Evolutionary conservation across 2,329 filamentous ascomycete genomes (phyloP).

Genomic region (Talaromyces albobiverticillius): DNA sequence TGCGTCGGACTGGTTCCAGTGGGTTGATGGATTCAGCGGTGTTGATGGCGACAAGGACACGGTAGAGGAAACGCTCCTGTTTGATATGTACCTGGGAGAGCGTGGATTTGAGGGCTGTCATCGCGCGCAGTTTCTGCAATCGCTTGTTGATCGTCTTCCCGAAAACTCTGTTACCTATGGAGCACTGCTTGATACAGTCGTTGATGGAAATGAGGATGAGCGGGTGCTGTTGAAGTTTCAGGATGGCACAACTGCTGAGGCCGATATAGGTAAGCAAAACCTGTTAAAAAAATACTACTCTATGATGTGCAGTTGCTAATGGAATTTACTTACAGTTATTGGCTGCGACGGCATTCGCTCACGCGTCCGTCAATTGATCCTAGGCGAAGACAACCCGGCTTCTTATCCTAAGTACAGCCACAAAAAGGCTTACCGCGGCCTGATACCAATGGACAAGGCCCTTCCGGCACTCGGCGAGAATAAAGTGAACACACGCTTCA

Average conservation of each 20-base stretch:
- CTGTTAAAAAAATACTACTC: constrained; percentile 32
- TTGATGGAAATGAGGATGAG: constrained; percentile 17
- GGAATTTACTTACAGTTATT: constrained; percentile 22
- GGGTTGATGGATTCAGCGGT: constrained; percentile 21
- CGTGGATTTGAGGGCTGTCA: constrained; percentile 32
- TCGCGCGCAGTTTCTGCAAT: constrained; percentile 33
- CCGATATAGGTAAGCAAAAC: constrained; percentile 28
- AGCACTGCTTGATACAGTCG: constrained; percentile 25
- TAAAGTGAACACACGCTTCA: constrained; percentile 49
- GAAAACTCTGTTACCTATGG: constrained; percentile 28
- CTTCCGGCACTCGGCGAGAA: constrained; percentile 48
- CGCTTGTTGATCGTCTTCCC: constrained; percentile 29
- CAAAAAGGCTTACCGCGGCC: constrained; percentile 32
- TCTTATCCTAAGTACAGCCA: constrained; percentile 29
- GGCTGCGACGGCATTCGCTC: constrained; percentile 39
- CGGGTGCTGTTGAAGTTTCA: constrained; percentile 26
- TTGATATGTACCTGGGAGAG: constrained; percentile 29
- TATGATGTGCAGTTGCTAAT: neutral
- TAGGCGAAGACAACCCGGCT: constrained; percentile 20
- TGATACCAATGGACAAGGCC: constrained; percentile 54
- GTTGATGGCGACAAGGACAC: constrained; percentile 19
- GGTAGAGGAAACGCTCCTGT: constrained; percentile 19
- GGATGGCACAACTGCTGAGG: constrained; percentile 27
- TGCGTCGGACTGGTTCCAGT: constrained; percentile 24
- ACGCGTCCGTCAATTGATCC: constrained; percentile 26